Conservation (phyloP, 441 rosid genomes). For the Arabidopsis lyrata region DNA sequence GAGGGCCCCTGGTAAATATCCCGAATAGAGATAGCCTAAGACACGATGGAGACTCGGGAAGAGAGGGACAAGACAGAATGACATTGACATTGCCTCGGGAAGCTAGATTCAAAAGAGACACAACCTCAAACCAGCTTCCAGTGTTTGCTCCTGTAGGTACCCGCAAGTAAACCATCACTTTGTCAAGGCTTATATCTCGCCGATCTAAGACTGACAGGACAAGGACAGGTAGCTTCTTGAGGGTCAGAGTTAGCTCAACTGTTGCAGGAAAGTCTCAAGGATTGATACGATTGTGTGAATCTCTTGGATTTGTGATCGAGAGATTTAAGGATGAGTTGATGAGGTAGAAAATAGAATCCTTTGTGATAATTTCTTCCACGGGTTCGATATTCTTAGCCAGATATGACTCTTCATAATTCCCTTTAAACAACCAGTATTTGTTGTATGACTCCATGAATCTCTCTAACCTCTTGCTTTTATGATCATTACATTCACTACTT, state of each 20-base stretch:
- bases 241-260: conserved; percentile 1
- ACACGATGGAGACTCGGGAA: conserved; percentile 58
- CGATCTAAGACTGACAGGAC: conserved; percentile 14
- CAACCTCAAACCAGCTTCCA: conserved; percentile 78
- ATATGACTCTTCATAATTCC: conserved; percentile 23
- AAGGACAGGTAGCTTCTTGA: conserved; percentile 24
- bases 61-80: conserved; percentile 66
- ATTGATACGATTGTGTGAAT: conserved; percentile 2
- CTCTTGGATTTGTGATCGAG: conserved; percentile 12
- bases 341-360: conserved; percentile 39
- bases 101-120: conserved; percentile 73
- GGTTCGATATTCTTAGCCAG: conserved; percentile 17
- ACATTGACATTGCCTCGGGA: conserved; percentile 62
- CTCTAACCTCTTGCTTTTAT: conserved; percentile 28
- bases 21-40: conserved; percentile 66
- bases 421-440: conserved; percentile 20
- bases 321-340: conserved; percentile 18
- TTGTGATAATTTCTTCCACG: conserved; percentile 38
- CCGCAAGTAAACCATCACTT: conserved; percentile 45
- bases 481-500: neutral
- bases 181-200: conserved; percentile 1
- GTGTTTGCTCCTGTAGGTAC: conserved; percentile 70
- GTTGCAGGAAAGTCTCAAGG: conserved; percentile 21
- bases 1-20: conserved; percentile 72
- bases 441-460: conserved; percentile 24